These are phyloP conservation scores for Cytospora chrysosperma DNA, from an alignment of 2,329 filamentous ascomycete species.

Conservation along the genomic window DNA sequence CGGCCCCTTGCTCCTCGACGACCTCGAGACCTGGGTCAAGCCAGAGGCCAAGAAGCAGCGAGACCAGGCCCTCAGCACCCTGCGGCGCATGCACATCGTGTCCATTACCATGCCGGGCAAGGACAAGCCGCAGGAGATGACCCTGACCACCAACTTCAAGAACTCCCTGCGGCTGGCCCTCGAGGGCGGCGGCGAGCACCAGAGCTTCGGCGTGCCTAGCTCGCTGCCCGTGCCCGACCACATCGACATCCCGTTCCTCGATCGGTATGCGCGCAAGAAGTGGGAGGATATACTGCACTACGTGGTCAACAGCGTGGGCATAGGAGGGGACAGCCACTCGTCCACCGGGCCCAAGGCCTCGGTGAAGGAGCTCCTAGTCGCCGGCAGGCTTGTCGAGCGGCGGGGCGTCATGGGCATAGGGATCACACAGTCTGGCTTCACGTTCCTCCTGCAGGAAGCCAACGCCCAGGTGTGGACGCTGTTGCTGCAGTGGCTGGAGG, in stretches of 20 bases:
- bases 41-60: slow-evolving; percentile 65
- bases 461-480: slow-evolving; percentile 98
- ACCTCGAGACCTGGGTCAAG: slow-evolving; percentile 85
- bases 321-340: slow-evolving; percentile 48
- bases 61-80: slow-evolving; percentile 77
- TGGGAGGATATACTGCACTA: slow-evolving; percentile 98
- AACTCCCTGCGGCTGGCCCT: slow-evolving; percentile 81
- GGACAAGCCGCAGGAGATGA: slow-evolving; percentile 67
- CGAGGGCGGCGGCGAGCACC: slow-evolving; percentile 79
- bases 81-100: slow-evolving; percentile 85
- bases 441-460: slow-evolving; percentile 89
- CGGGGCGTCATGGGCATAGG: slow-evolving; percentile 49
- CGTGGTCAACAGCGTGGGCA: slow-evolving; percentile 76
- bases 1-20: slow-evolving; percentile 71
- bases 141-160: slow-evolving; percentile 78
- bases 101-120: slow-evolving; percentile 60
- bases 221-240: slow-evolving; percentile 59
- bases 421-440: slow-evolving; percentile 92
- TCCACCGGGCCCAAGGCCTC: slow-evolving; percentile 63
- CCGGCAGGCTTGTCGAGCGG: slow-evolving; percentile 75
- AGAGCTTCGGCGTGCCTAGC: slow-evolving; percentile 88
- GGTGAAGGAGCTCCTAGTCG: slow-evolving; percentile 80
- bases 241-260: slow-evolving; percentile 71
- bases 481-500: slow-evolving; percentile 87
- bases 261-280: slow-evolving; percentile 80